Evolutionary conservation across 139 green algal genomes (phyloP).

Genomic region (Picocystis salinarum): DNA sequence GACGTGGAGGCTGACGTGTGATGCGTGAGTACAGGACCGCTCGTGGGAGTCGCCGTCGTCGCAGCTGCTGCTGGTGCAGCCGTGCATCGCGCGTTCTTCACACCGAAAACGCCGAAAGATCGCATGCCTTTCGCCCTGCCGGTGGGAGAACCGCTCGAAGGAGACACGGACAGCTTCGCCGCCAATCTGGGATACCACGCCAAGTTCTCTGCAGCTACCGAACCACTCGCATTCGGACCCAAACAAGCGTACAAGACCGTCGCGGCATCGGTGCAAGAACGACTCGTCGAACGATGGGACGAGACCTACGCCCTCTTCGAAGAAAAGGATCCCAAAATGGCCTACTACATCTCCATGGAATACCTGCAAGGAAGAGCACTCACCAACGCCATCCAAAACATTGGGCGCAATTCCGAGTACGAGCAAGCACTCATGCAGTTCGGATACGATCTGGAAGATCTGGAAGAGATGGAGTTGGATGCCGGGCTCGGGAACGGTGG

Average conservation of each 20-base stretch:
- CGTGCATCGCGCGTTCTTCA: no score
- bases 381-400: slow-evolving; percentile 83
- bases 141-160: no score
- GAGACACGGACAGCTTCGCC: no score
- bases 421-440: slow-evolving; percentile 35
- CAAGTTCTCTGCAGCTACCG: background rate
- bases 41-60: no score
- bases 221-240: background rate
- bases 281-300: slow-evolving; percentile 21
- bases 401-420: slow-evolving; percentile 72
- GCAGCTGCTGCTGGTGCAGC: no score
- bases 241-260: slow-evolving; percentile 4
- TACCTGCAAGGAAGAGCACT: slow-evolving; percentile 90
- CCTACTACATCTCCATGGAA: slow-evolving; percentile 94
- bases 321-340: slow-evolving; percentile 64
- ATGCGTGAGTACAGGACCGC: no score
- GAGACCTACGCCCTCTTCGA: slow-evolving; percentile 19
- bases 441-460: slow-evolving; percentile 54
- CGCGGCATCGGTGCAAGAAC: slow-evolving; percentile 13
- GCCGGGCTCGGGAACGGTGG: slow-evolving; percentile 4
- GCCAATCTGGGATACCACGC: slow-evolving; percentile 1
- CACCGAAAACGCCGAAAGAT: no score
- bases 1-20: no score
- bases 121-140: no score
- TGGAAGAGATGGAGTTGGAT: slow-evolving; percentile 8